Evolutionary conservation across 331 rosid species (phyloP), one percentile per base, ranked within the genome.

Genomic region (Ulmus americana): DNA sequence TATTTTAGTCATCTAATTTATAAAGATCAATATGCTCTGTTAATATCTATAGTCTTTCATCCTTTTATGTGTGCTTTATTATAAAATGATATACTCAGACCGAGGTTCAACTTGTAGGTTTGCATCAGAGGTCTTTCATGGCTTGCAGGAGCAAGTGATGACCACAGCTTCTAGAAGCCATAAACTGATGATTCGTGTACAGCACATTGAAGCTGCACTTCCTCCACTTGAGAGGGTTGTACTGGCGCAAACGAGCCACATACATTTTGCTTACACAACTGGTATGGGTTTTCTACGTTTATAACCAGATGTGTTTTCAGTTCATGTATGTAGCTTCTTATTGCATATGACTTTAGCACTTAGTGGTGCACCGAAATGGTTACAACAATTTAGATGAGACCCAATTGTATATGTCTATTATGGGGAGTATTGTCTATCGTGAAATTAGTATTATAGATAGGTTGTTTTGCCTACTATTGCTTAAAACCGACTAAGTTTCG

Each of bases 111-210:
- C 49, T 7, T 86, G 80, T 79, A 92, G 98, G 74, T 92, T 92
- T 63, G 97, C 95, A 18, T 95, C 95, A 61, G 95, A 92, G 83
- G 89, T 92, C 56, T 92, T 92, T 68, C 98, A 92, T 85, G 98
- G 97, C 71, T 80, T 92, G 78, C 98, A 92, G 73, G 98, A 92
- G 81, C 95, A 89, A 79, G 95, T 90, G 64, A 80, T 81, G 80
- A 68, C 82, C n/a, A 87, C 95, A 54, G 77, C 97, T 72, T 83
- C 87, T 52, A 81, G 98, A 82, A 92, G 97, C 78, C 95, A 82
- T 64, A 92, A 81, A 74, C 80, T 92, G 82, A 81, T 72, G 82
- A 77, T 67, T 72, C 95, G 95, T 53, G 88, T 89, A 45, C 85
- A 81, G 54, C 84, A 82, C 70, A 85, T 92, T 63, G 98, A 92